phyloP scores from a whole-genome alignment of 108 stramenopile genomes.

The Bacterosira constricta region DNA sequence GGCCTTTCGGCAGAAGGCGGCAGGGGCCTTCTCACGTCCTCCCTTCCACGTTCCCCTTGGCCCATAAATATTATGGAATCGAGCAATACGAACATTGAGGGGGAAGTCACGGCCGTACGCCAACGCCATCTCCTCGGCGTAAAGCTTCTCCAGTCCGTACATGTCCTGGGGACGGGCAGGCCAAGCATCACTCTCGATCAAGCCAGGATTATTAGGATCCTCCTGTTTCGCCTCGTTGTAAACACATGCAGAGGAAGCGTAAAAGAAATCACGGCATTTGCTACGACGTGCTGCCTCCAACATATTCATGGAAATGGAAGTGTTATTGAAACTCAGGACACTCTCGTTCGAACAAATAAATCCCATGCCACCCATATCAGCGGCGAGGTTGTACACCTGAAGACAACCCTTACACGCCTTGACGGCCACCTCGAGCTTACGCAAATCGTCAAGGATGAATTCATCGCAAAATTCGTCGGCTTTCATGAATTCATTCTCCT shows the following conservation, averaged over 20 bases:
- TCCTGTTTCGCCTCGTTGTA: constrained; percentile 99
- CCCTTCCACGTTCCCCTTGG: constrained; percentile 99
- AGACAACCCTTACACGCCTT: constrained; percentile 93
- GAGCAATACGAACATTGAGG: constrained; percentile 91
- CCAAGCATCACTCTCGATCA: constrained; percentile 97
- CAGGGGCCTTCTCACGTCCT: constrained; percentile 99
- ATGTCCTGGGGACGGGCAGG: constrained; percentile 99
- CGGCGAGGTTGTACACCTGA: constrained; percentile 98
- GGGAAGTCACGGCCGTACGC: constrained; percentile 97
- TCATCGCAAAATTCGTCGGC: constrained; percentile 96
- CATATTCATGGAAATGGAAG: constrained; percentile 98
- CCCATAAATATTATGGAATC: constrained; percentile 99
- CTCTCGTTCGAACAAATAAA: constrained; percentile 98
- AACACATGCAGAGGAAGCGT: constrained; percentile 94
- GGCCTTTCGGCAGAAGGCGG: constrained; percentile 99
- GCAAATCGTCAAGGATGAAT: constrained; percentile 94
- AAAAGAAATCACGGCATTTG: constrained; percentile 93
- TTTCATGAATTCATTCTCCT: constrained; percentile 97
- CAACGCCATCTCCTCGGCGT: constrained; percentile 98
- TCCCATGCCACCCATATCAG: constrained; percentile 99
- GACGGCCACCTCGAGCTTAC: constrained; percentile 93
- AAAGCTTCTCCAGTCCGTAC: constrained; percentile 99
- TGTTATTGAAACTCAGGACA: constrained; percentile 98
- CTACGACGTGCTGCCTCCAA: constrained; percentile 95
- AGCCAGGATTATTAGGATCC: constrained; percentile 94